Conservation (phyloP, 306 rosid species). For the Vicia villosa region DNA sequence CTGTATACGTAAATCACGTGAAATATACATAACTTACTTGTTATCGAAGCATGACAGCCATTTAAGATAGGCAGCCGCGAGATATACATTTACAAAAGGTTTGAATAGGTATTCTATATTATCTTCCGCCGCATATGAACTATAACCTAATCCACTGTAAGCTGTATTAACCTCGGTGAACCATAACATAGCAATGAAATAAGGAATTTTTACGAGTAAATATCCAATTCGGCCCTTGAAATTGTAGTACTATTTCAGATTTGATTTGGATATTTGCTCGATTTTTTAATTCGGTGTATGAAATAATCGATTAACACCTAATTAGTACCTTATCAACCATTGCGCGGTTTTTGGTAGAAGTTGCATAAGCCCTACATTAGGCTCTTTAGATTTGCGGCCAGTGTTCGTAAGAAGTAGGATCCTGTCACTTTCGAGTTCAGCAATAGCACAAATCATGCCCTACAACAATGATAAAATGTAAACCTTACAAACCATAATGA, state of each 20-base stretch:
- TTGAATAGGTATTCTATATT: slow-evolving; percentile 49
- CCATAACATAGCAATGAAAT: slow-evolving; percentile 11
- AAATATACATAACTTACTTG: slow-evolving; percentile 52
- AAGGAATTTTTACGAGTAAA: slow-evolving; percentile 12
- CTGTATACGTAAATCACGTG: slow-evolving; percentile 4
- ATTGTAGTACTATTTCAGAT: background rate
- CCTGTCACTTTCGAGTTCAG: slow-evolving; percentile 89
- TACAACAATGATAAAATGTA: slow-evolving; percentile 41
- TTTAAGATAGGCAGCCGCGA: slow-evolving; percentile 81
- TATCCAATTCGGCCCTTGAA: background rate
- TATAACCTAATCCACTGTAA: slow-evolving; percentile 68
- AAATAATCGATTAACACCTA: slow-evolving; percentile 29
- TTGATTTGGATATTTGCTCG: background rate
- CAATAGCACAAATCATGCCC: slow-evolving; percentile 80
- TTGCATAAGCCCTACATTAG: slow-evolving; percentile 76
- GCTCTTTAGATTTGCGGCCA: slow-evolving; percentile 53
- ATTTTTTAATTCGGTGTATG: slow-evolving; percentile 2
- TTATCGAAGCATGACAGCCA: slow-evolving; percentile 68
- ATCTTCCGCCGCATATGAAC: slow-evolving; percentile 46
- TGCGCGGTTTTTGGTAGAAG: slow-evolving; percentile 52
- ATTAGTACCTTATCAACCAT: slow-evolving; percentile 67
- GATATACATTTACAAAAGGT: slow-evolving; percentile 69
- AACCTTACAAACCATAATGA: background rate
- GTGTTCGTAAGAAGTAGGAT: slow-evolving; percentile 56
- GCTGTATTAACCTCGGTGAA: slow-evolving; percentile 39